A percentile compares a stretch with the other conserved stretches of the same genome.
These are phyloP conservation scores for Candida maris DNA, from an alignment of 805 yeast genomes.

Conservation along the genomic window DNA sequence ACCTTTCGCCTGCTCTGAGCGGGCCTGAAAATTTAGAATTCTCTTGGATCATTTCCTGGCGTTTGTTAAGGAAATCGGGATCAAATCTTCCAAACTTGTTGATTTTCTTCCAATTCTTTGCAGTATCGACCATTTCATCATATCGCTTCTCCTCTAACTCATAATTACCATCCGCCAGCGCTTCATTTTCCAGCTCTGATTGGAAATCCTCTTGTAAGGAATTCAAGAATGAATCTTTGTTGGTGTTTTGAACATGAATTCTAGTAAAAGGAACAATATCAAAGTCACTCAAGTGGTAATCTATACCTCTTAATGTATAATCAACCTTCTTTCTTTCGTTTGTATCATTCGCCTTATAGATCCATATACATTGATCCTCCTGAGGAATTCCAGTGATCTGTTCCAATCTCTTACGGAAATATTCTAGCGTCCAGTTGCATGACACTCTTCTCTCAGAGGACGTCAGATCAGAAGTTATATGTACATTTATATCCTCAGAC, in stretches of 20 bases:
- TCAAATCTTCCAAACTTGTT: constrained; percentile 71
- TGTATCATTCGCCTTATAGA: constrained; percentile 40
- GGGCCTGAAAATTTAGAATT: constrained; percentile 31
- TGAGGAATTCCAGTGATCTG: constrained; percentile 74
- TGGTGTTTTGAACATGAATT: constrained; percentile 55
- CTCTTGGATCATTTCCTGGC: constrained; percentile 18
- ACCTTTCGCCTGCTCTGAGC: constrained; percentile 49
- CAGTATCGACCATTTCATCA: constrained; percentile 55
- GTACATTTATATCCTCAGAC: constrained; percentile 38
- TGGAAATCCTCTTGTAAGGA: constrained; percentile 22
- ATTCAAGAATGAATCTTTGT: constrained; percentile 47
- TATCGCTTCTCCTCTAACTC: constrained; percentile 60
- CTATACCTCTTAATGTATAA: constrained; percentile 10
- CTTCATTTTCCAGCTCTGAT: constrained; percentile 16
- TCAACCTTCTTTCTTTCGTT: constrained; percentile 32
- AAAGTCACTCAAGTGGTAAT: constrained; percentile 24
- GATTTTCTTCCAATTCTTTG: constrained; percentile 70
- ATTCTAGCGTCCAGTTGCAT: constrained; percentile 53
- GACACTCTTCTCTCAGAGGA: constrained; percentile 68
- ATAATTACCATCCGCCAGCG: constrained; percentile 35
- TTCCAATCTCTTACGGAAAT: constrained; percentile 56
- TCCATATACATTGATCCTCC: constrained; percentile 44
- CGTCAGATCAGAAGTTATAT: constrained; percentile 61
- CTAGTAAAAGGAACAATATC: constrained; percentile 39
- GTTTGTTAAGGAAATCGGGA: constrained; percentile 40